phyloP scores from a whole-genome alignment of 768 basidiomycete species.

The Grammothele lineata region DNA sequence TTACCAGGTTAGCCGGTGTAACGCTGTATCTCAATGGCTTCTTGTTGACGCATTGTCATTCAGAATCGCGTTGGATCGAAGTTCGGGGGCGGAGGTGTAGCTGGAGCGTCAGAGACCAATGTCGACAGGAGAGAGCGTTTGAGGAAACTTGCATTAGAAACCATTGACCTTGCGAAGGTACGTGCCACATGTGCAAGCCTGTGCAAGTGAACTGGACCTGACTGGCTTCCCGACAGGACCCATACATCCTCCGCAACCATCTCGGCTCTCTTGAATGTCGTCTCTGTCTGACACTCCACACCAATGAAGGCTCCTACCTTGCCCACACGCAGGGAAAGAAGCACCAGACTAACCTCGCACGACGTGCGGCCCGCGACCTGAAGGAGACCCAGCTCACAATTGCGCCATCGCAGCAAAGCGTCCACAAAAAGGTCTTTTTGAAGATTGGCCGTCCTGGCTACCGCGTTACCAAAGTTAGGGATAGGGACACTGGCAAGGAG shows the following conservation, averaged over 20 bases:
- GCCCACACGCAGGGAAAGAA: conserved; percentile 99
- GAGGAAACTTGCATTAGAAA: conserved; percentile 92
- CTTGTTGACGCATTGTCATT: conserved; percentile 7
- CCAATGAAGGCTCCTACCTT: conserved; percentile 99
- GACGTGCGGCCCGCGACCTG: conserved; percentile 94
- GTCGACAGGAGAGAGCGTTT: conserved; percentile 93
- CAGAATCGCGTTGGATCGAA: conserved; percentile 95
- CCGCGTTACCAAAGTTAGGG: conserved; percentile 94
- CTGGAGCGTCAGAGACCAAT: conserved; percentile 91
- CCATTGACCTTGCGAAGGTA: conserved; percentile 96
- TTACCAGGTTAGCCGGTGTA: conserved; percentile 53
- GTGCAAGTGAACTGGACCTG: not conserved
- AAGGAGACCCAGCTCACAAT: conserved; percentile 92
- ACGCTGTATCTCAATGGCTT: not conserved
- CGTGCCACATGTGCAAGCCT: conserved; percentile 22
- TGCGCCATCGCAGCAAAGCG: conserved; percentile 69
- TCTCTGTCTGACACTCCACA: conserved; percentile 94
- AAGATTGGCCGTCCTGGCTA: conserved; percentile 97
- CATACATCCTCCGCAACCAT: conserved; percentile 98
- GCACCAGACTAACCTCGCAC: conserved; percentile 96
- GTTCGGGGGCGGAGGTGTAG: conserved; percentile 94
- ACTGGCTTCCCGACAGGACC: conserved; percentile 55
- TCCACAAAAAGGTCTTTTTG: conserved; percentile 92
- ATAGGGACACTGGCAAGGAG: conserved; percentile 85
- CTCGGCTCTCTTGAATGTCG: conserved; percentile 98